These are phyloP conservation scores for Fonsecaea multimorphosa DNA, from an alignment of 2,329 filamentous ascomycete species.

Conservation along the genomic window DNA sequence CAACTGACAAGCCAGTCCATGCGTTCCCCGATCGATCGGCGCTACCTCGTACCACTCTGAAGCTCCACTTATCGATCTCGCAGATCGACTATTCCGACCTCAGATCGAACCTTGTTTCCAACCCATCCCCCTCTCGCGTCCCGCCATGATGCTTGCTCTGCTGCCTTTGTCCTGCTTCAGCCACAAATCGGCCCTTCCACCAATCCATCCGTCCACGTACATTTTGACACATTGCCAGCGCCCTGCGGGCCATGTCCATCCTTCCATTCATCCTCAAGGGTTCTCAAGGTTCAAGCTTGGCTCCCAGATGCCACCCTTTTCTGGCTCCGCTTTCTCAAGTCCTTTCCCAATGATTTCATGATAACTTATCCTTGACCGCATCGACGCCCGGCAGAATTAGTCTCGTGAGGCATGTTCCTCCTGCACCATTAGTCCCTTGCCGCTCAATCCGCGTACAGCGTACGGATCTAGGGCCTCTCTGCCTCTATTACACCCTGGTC, in stretches of 20 bases:
- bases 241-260: neutral
- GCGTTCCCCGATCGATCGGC: constrained; percentile 2
- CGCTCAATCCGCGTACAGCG: neutral
- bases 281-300: neutral
- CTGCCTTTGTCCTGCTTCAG: constrained; percentile 10
- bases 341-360: constrained; percentile 3
- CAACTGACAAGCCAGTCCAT: neutral
- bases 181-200: constrained; percentile 6
- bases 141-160: constrained; percentile 5
- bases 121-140: neutral
- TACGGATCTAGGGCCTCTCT: neutral
- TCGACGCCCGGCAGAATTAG: neutral
- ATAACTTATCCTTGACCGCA: neutral
- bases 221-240: constrained; percentile 1
- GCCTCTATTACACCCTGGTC: neutral
- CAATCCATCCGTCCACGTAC: neutral
- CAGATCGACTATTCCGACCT: constrained; percentile 7
- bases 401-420: neutral
- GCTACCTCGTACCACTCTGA: neutral
- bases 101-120: constrained; percentile 22
- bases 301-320: neutral
- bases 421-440: neutral
- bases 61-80: constrained; percentile 24
- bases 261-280: neutral
- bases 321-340: neutral